phyloP scores from a whole-genome alignment of 176 grass and related monocot species.

The Thalia dealbata region DNA sequence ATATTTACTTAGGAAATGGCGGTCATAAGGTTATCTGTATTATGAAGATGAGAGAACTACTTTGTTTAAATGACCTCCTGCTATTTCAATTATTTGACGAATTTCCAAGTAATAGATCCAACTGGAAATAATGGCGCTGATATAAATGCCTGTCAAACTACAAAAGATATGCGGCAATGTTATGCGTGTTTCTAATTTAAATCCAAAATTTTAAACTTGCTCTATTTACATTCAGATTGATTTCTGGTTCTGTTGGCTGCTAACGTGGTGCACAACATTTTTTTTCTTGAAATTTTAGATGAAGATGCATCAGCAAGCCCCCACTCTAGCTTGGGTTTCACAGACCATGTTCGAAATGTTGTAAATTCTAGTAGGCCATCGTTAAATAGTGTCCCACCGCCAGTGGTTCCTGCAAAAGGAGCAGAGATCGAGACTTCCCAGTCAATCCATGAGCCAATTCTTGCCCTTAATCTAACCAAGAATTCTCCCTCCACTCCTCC shows the following conservation, averaged over 20 bases:
- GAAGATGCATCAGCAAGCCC: constrained; percentile 57
- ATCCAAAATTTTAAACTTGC: not conserved
- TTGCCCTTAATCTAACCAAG: constrained; percentile 21
- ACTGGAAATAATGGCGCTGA: not conserved
- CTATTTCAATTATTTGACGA: not conserved
- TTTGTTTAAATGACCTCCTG: not conserved
- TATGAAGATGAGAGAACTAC: not conserved
- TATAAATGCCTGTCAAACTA: not conserved
- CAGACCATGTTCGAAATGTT: constrained; percentile 41
- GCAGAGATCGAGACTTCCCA: constrained; percentile 20
- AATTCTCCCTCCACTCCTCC: constrained; percentile 22
- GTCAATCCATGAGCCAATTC: constrained; percentile 7
- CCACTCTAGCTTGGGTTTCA: constrained; percentile 41
- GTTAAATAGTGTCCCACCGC: constrained; percentile 33
- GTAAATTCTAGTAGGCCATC: constrained; percentile 46
- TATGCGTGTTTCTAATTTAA: not conserved
- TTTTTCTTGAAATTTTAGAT: constrained; percentile 36
- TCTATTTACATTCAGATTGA: not conserved
- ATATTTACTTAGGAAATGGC: not conserved
- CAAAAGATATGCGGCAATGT: not conserved
- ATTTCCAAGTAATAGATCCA: not conserved
- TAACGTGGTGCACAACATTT: not conserved
- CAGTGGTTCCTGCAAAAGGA: constrained; percentile 26
- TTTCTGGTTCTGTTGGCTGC: not conserved
- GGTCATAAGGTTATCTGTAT: not conserved